A percentile compares a stretch with the other conserved stretches of the same genome.
These are phyloP conservation scores for Berkeleyomyces rouxiae DNA, from an alignment of 2,329 filamentous ascomycete species.

Conservation along the genomic window DNA sequence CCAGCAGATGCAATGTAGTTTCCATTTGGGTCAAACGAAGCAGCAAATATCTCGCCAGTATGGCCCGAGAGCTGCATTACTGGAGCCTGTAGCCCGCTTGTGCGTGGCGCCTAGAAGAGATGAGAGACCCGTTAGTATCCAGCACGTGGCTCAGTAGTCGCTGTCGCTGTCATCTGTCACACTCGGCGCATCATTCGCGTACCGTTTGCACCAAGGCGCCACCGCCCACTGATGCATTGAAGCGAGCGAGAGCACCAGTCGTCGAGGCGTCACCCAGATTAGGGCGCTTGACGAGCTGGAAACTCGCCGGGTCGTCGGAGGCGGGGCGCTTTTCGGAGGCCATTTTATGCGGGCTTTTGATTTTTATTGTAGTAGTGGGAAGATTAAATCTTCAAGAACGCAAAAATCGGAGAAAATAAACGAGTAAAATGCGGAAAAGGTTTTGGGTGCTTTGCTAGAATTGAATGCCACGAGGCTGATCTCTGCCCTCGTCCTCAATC, in stretches of 20 bases:
- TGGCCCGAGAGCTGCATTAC: constrained; percentile 84
- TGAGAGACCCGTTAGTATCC: constrained; percentile 7
- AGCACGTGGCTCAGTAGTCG: background rate
- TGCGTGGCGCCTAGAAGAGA: constrained; percentile 48
- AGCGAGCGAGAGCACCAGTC: constrained; percentile 31
- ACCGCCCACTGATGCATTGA: constrained; percentile 31
- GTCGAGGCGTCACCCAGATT: constrained; percentile 38
- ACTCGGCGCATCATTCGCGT: constrained; percentile 11
- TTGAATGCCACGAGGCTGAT: constrained; percentile 12
- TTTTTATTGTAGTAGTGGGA: background rate
- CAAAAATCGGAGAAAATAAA: background rate
- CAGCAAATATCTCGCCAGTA: constrained; percentile 76
- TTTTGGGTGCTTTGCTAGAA: background rate
- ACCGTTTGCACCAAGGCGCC: constrained; percentile 35
- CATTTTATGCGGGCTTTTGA: constrained; percentile 36
- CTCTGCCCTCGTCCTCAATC: constrained; percentile 2
- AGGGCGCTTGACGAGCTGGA: constrained; percentile 79
- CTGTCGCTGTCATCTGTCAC: background rate
- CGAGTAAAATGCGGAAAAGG: background rate
- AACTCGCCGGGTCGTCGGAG: constrained; percentile 62
- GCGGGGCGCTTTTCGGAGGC: constrained; percentile 83
- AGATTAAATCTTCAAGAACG: constrained; percentile 1
- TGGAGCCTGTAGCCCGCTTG: constrained; percentile 70
- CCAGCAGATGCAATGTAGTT: constrained; percentile 84
- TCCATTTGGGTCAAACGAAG: constrained; percentile 77